Evolutionary conservation across 83 land plant genomes (phyloP).

Genomic region (Picea abies): DNA sequence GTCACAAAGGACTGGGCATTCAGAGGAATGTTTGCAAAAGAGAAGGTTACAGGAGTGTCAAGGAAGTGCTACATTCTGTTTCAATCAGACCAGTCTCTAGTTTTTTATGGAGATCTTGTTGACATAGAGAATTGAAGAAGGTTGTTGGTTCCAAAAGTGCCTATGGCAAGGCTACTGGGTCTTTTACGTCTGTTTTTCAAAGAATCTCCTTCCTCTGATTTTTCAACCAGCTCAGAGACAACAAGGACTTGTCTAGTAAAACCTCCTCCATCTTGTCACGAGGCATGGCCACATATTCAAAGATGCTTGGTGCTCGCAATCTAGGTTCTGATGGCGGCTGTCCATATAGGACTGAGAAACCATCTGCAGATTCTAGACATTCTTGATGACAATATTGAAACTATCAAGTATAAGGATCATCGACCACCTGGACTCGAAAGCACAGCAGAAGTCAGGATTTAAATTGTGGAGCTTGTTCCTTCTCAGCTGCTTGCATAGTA

Average conservation of each 20-base stretch:
- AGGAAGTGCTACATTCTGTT: background rate
- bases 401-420: slow-evolving; percentile 30
- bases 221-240: background rate
- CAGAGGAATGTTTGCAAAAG: background rate
- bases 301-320: background rate
- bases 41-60: background rate
- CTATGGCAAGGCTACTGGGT: background rate
- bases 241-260: background rate
- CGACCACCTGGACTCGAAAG: slow-evolving; percentile 48
- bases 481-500: no score
- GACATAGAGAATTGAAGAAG: background rate
- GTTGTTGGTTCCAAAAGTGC: background rate
- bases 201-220: background rate
- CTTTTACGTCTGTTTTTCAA: background rate
- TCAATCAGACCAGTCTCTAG: slow-evolving; percentile 6
- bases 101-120: slow-evolving; percentile 7
- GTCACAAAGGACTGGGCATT: background rate
- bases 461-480: background rate
- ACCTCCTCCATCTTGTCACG: background rate
- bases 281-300: background rate
- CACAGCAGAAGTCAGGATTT: background rate
- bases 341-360: background rate
- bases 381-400: slow-evolving; percentile 2
- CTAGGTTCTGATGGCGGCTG: background rate
- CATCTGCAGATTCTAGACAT: background rate